Evolutionary conservation across 129 eudicot species (phyloP), one percentile per base, ranked within the genome.

Genomic region (Escallonia rubra): DNA sequence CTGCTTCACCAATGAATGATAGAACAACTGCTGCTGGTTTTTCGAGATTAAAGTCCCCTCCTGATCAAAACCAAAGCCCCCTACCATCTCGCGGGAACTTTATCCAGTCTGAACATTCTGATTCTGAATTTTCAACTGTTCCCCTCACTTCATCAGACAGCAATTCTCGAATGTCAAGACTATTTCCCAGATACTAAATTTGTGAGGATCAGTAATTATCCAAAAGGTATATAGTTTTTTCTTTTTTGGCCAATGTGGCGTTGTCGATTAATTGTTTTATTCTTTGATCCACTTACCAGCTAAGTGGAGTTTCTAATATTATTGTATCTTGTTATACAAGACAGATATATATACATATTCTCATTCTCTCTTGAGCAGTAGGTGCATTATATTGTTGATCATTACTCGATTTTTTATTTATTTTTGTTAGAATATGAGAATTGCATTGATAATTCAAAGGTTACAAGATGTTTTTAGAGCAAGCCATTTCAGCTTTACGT

Each of bases 101-200:
- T 53, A 3, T 63, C 62, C 80, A 65, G 43, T 64, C 76, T 13
- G 86, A 81, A 41, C 72, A 72, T 54, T 66, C 79, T 2, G 83
- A 77, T 63, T 79, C 98, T 3, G 98, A 89, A 65, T 89, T 89
- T 67, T 89, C 96, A 56, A 93, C 96, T 0, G 98, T 89, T 68
- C 96, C 98, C 64, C 87, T 89, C 4, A 79, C 87, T 10, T 78
- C 94, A 65, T 84, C 89, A 1, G 89, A 87, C 52, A 79, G 67
- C 83, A 79, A 68, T 76, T 62, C 68, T 41, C 77, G 75, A 72
- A 40, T 75, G 41, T 81, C 90, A 14, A 87, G 91, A 70, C 69
- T 72, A 64, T 80, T 61, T 62, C 83, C 80, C 62, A 82, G 87
- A 80, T 78, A 80, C 70, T 78, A 78, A 23, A 58, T 56, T 58